These are phyloP conservation scores for Diaporthe eres DNA, from an alignment of 2,329 filamentous ascomycete genomes.

Conservation along the genomic window DNA sequence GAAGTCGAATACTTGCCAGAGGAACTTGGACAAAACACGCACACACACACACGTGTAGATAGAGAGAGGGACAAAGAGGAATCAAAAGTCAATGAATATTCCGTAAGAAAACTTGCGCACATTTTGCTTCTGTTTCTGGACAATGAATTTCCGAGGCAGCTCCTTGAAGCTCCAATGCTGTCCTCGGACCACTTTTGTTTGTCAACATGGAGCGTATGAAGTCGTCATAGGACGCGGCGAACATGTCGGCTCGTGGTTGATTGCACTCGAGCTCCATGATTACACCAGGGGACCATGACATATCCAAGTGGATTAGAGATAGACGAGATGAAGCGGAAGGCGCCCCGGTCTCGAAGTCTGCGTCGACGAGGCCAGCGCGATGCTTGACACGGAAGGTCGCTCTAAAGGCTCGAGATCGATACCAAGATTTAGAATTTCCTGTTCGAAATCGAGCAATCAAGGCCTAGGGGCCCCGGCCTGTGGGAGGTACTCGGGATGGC, in stretches of 20 bases:
- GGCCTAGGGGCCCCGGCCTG: neutral
- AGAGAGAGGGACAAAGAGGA: neutral
- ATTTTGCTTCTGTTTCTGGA: neutral
- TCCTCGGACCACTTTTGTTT: neutral
- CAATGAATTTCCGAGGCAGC: neutral
- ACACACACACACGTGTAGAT: no score
- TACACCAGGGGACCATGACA: neutral
- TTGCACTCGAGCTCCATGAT: neutral
- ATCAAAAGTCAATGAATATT: neutral
- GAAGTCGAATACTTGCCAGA: neutral
- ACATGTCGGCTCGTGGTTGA: neutral
- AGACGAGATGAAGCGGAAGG: neutral
- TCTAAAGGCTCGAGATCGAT: neutral
- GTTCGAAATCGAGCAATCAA: neutral
- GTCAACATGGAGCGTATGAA: neutral
- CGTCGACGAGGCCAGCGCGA: slow-evolving; percentile 1
- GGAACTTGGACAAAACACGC: neutral
- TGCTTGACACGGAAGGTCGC: neutral
- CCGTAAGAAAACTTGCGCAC: neutral
- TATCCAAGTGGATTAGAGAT: neutral
- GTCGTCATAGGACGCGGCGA: neutral
- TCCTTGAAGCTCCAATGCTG: neutral
- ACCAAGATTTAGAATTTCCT: neutral
- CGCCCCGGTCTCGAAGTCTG: neutral
- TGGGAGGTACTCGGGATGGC: neutral